Base-by-base conservation (phyloP, 306 rosid genomes). In the Clitoria ternatea region DNA sequence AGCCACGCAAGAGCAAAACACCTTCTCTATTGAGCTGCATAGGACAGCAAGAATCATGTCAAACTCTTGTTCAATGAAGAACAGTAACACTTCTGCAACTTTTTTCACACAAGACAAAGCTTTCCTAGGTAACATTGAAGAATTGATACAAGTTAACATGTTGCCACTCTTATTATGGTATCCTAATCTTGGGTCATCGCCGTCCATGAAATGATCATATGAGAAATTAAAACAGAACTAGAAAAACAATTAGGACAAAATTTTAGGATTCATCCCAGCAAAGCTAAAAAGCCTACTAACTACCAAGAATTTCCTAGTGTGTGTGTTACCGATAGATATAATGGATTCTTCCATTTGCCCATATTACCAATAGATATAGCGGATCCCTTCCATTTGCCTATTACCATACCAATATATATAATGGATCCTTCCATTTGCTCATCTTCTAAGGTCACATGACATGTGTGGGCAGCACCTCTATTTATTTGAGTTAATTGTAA, bases 1-100 rank as follows among this genome's bases (percentile, higher is more conserved):
- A 76, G 35, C 98, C 86, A 2, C 98, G 92, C 24, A 94, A 78
- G 22, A 94, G 95, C 75, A 94, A 62, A 33, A 94, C 98, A 15
- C 97, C 98, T 76, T 90, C 98, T 79, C 95, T 89, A 69, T 83
- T 94, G 59, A 94, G 55, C 98, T 94, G 92, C 78, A 73, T 20
- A 67, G 33, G 47, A 70, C 45, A 72, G 60, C 2, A 45, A 73
- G 57, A 47, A 74, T 76, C 68, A 72, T 32, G 81, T 77, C 56
- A 78, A 71, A 48, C 44, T 43, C 60, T 44, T 27, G 22, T 8
- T 10, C 37, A 67, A 36, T 53, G n/a, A 47, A 32, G 60, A 24
- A 44, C 56, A 44, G n/a, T n/a, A n/a, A 40, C 47, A 64, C 37
- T 29, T 19, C 30, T 43, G 40, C 39, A 0, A 40, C 49, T 10